Evolutionary conservation across 208 protist genomes (phyloP), one percentile per base, ranked within the genome.

Genomic region (Zelonia costaricensis): DNA sequence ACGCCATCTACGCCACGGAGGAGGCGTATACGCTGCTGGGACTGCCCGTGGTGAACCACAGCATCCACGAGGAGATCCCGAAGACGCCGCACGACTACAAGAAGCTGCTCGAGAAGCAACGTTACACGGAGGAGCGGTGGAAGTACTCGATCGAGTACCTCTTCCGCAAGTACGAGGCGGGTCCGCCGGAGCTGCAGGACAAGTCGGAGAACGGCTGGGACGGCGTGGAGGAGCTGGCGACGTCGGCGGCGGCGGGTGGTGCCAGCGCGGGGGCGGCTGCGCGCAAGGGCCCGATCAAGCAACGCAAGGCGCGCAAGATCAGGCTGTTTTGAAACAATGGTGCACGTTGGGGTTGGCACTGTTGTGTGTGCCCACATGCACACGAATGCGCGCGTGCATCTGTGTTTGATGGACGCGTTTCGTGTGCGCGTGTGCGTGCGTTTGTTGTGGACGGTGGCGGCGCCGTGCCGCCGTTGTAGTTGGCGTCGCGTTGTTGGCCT

Each of bases 81-180:
- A 92, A 94, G 64, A 80, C 74, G 25, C 68, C 44, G 36, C 63
- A 84, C 43, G 87, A 89, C 38, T 93, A 94, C 74, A 73, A 82
- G 61, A 92, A 93, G 58, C 40, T 96, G 25, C 36, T 94, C 33
- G 84, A 89, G 58, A 89, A 92, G 72, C 87, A 96, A 66, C 82
- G 75, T 60, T 96, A 90, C 67, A 74, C 83, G 28, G 91, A 96
- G 72, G 87, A 96, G 80, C 63, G 82, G 27, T 96, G 91, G 88
- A 88, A 87, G 67, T 96, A 94, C 76, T 75, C 85, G 1, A 91
- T 96, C 18, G 91, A 96, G 58, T 94, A 92, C 47, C 72, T 96
- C 16, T 96, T 94, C 46, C 80, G 88, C n/a, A 80, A 86, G 53
- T 93, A 96, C 68, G 84, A 86, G 60, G 76, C 53, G 4, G 88